These are phyloP conservation scores for Pyrenochaeta sp. DNA, from an alignment of 2,329 filamentous ascomycete genomes.

Conservation along the genomic window DNA sequence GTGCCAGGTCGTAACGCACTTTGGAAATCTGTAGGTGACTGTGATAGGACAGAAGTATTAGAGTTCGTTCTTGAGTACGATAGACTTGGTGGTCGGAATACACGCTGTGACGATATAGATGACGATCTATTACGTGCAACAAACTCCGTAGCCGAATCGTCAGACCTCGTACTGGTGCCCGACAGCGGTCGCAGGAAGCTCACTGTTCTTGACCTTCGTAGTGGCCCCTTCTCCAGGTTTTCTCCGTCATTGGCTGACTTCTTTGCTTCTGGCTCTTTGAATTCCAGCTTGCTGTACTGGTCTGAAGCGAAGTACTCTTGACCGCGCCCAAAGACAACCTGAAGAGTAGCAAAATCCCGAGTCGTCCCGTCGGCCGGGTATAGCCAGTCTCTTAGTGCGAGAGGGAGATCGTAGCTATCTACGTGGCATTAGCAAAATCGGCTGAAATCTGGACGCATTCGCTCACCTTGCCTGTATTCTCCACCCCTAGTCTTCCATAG, in stretches of 20 bases:
- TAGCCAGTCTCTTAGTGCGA: slow-evolving; percentile 44
- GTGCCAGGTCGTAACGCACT: slow-evolving; percentile 11
- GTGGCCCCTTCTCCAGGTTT: slow-evolving; percentile 27
- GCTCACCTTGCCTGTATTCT: slow-evolving; percentile 47
- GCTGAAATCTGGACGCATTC: not conserved
- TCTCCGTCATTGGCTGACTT: slow-evolving; percentile 25
- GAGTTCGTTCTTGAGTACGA: slow-evolving; percentile 34
- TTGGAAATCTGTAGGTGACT: slow-evolving; percentile 14
- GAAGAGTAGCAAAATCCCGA: slow-evolving; percentile 46
- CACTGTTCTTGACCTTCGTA: slow-evolving; percentile 41
- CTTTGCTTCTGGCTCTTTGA: slow-evolving; percentile 43
- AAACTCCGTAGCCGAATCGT: slow-evolving; percentile 14
- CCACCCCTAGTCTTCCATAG: slow-evolving; percentile 50
- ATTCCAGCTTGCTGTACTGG: slow-evolving; percentile 48
- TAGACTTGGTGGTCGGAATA: slow-evolving; percentile 33
- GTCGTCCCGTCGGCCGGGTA: slow-evolving; percentile 40
- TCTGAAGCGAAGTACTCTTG: slow-evolving; percentile 53
- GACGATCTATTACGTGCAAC: slow-evolving; percentile 26
- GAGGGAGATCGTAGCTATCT: slow-evolving; percentile 50
- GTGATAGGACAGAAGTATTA: slow-evolving; percentile 25
- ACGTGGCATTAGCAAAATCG: not conserved
- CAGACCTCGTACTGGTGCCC: slow-evolving; percentile 26
- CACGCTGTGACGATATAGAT: slow-evolving; percentile 23
- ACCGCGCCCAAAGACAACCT: slow-evolving; percentile 51
- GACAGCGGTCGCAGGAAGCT: slow-evolving; percentile 40